Conservation (phyloP, 768 basidiomycete species). For the Leucocoprinus leucothites region DNA sequence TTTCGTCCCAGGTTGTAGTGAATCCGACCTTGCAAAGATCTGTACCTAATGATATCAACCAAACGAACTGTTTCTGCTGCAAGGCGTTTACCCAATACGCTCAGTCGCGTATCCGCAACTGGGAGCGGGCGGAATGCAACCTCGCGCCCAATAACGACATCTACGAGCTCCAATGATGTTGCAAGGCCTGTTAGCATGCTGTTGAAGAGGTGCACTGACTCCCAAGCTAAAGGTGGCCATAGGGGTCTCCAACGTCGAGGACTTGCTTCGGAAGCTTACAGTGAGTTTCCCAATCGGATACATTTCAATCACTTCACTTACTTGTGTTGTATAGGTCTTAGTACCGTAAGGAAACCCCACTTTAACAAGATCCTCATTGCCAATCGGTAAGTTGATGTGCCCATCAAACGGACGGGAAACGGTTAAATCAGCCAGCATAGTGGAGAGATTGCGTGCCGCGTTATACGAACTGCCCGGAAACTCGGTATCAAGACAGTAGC, state of each 20-base stretch:
- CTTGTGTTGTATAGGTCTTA: background rate
- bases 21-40: background rate
- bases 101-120: constrained; percentile 15
- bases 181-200: background rate
- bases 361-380: constrained; percentile 93
- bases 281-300: constrained; percentile 17
- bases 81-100: constrained; percentile 23
- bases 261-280: constrained; percentile 27
- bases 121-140: constrained; percentile 7
- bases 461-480: constrained; percentile 86
- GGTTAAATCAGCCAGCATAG: constrained; percentile 32
- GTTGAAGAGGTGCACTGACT: background rate
- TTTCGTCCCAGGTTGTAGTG: background rate
- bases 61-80: constrained; percentile 28
- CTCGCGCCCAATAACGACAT: constrained; percentile 17
- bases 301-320: background rate
- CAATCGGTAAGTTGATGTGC: constrained; percentile 56
- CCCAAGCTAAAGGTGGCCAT: background rate
- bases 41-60: constrained; percentile 31
- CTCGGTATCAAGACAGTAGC: constrained; percentile 91
- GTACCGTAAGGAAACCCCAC: constrained; percentile 38
- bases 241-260: constrained; percentile 8
- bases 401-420: background rate
- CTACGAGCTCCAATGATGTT: background rate
- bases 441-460: constrained; percentile 94